Conservation (phyloP, 2,329 filamentous ascomycete species). For the Ophiostoma piceae region DNA sequence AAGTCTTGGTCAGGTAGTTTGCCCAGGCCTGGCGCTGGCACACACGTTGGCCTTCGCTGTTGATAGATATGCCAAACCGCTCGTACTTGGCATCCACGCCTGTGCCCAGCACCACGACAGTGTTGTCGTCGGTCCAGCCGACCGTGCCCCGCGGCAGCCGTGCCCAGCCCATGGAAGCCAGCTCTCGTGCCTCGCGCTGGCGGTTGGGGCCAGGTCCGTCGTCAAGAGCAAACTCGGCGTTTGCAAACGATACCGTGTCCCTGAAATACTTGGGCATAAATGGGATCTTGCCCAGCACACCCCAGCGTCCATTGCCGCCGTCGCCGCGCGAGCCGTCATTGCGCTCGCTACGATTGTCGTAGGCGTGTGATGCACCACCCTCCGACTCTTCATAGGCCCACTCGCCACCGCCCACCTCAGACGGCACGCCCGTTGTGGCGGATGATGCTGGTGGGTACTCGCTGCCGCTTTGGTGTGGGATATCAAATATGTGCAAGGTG, state of each 20-base stretch:
- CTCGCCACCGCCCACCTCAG: constrained; percentile 24
- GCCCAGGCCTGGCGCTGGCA: constrained; percentile 76
- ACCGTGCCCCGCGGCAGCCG: constrained; percentile 74
- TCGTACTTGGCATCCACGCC: constrained; percentile 82
- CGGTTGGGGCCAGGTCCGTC: constrained; percentile 43
- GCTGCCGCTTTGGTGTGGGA: constrained; percentile 49
- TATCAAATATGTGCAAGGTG: constrained; percentile 88
- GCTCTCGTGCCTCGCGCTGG: constrained; percentile 35
- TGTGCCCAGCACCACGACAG: constrained; percentile 69
- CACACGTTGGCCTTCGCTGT: constrained; percentile 60
- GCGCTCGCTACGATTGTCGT: constrained; percentile 23
- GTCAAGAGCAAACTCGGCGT: constrained; percentile 74
- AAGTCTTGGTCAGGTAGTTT: constrained; percentile 52
- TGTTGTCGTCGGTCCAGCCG: constrained; percentile 74
- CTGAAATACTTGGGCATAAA: constrained; percentile 82
- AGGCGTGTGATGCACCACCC: constrained; percentile 19
- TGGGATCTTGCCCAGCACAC: constrained; percentile 75
- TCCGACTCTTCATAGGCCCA: constrained; percentile 27
- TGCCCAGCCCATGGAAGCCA: constrained; percentile 45
- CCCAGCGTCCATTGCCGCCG: constrained; percentile 67
- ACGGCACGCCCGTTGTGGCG: constrained; percentile 6
- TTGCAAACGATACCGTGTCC: constrained; percentile 81
- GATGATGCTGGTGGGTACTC: neutral
- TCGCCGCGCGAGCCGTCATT: constrained; percentile 22
- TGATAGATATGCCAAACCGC: constrained; percentile 68